Percentiles rank a stretch among this genome's conserved stretches.
Conservation (phyloP, 495 filamentous ascomycete genomes). For the Pseudomonodictys pantanalensis region DNA sequence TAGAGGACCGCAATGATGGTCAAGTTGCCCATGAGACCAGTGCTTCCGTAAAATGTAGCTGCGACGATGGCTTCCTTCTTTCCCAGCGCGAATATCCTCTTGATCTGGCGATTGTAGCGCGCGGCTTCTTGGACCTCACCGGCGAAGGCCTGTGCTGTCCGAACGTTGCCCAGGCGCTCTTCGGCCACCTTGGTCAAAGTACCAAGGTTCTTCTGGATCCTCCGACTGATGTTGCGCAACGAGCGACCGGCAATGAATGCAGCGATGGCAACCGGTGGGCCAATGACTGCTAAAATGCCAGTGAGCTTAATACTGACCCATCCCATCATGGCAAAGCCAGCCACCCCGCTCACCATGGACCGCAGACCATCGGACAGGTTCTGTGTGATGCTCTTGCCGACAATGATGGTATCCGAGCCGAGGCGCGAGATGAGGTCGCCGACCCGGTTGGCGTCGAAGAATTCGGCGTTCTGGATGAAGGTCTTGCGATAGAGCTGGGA, state of each 20-base stretch:
- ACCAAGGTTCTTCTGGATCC: slow-evolving; percentile 89
- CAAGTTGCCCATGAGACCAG: slow-evolving; percentile 89
- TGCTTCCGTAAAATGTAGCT: slow-evolving; percentile 86
- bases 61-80: slow-evolving; percentile 80
- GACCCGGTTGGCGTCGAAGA: slow-evolving; percentile 96
- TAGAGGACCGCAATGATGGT: slow-evolving; percentile 90
- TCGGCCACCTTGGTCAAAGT: slow-evolving; percentile 94
- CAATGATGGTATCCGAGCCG: slow-evolving; percentile 92
- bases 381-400: slow-evolving; percentile 97
- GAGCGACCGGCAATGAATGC: slow-evolving; percentile 87
- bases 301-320: slow-evolving; percentile 92
- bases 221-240: slow-evolving; percentile 80
- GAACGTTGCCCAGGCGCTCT: slow-evolving; percentile 90
- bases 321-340: slow-evolving; percentile 85
- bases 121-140: slow-evolving; percentile 86
- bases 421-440: slow-evolving; percentile 94
- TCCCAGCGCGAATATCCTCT: slow-evolving; percentile 85
- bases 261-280: slow-evolving; percentile 86
- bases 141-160: slow-evolving; percentile 91
- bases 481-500: slow-evolving; percentile 88
- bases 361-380: slow-evolving; percentile 93
- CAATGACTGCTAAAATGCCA: slow-evolving; percentile 76
- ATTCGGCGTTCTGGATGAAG: slow-evolving; percentile 92
- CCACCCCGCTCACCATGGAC: slow-evolving; percentile 79
- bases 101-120: slow-evolving; percentile 87